phyloP scores from a whole-genome alignment of 1,139 yeast genomes.

The Taphrina flavorubra region DNA sequence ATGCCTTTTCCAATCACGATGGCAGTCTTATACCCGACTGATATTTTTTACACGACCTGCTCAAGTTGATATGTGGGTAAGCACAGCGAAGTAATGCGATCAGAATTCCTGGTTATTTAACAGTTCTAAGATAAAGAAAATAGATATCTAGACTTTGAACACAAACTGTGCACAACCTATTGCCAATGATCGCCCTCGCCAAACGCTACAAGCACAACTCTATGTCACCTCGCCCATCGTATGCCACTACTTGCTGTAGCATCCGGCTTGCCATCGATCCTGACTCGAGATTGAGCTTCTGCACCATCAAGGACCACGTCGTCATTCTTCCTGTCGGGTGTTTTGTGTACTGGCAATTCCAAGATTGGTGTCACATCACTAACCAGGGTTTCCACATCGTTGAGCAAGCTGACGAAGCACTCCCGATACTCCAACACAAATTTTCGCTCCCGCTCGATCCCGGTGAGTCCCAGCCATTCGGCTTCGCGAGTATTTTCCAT shows the following conservation, averaged over 20 bases:
- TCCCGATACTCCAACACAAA: constrained; percentile 18
- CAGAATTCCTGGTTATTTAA: no score
- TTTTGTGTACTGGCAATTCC: neutral
- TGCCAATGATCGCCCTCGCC: no score
- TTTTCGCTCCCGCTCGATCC: constrained; percentile 21
- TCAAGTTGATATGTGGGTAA: no score
- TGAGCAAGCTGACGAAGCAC: constrained; percentile 17
- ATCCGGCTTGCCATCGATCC: neutral
- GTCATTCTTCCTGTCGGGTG: neutral
- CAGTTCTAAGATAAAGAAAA: no score
- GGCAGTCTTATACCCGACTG: no score
- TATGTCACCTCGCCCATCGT: neutral
- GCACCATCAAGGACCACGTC: neutral
- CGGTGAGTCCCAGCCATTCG: constrained; percentile 27
- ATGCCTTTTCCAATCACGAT: no score
- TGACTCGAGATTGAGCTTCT: neutral
- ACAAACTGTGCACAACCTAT: no score
- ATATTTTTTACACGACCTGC: no score
- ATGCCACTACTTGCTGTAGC: neutral
- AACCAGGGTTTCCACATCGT: constrained; percentile 17
- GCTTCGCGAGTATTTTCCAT: constrained; percentile 28
- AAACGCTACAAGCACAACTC: no score
- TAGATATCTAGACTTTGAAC: no score
- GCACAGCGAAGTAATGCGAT: no score
- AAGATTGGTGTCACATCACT: constrained; percentile 19